These are phyloP conservation scores for Cyclostephanos invisitatus DNA, from an alignment of 108 stramenopile genomes.

Conservation along the genomic window DNA sequence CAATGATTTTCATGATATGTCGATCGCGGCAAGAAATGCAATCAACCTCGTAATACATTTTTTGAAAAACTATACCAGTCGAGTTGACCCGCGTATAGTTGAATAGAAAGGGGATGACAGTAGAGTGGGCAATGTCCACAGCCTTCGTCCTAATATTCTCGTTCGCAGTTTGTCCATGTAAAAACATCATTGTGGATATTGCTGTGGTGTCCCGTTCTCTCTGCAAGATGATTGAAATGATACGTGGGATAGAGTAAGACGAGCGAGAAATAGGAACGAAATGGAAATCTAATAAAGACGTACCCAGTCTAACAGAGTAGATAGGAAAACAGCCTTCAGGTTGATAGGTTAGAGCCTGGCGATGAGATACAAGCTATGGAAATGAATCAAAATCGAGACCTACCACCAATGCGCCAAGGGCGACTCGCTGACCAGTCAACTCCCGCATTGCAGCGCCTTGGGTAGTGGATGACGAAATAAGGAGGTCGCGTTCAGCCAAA, in stretches of 20 bases:
- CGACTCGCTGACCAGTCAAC: conserved; percentile 76
- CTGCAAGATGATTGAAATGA: neutral
- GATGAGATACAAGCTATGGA: neutral
- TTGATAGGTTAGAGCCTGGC: conserved; percentile 1
- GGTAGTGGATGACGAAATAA: neutral
- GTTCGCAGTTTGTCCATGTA: conserved; percentile 40
- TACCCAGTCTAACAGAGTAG: conserved; percentile 7
- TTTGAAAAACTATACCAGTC: conserved; percentile 24
- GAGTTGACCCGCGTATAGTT: conserved; percentile 32
- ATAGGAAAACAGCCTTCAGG: neutral
- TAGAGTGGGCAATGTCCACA: conserved; percentile 58
- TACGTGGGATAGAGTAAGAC: neutral
- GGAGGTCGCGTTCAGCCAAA: neutral
- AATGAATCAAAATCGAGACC: neutral
- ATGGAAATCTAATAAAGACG: neutral
- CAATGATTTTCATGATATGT: conserved; percentile 59
- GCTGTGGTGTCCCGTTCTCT: neutral
- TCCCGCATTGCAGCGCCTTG: conserved; percentile 76
- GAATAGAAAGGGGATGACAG: conserved; percentile 58
- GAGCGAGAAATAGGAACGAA: neutral
- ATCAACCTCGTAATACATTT: conserved; percentile 14
- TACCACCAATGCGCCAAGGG: conserved; percentile 61
- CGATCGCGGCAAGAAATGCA: conserved; percentile 45
- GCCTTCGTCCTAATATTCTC: conserved; percentile 38
- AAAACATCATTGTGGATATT: conserved; percentile 21